phyloP scores from a whole-genome alignment of 2,329 filamentous ascomycete species.

The Pseudohalonectria lignicola region DNA sequence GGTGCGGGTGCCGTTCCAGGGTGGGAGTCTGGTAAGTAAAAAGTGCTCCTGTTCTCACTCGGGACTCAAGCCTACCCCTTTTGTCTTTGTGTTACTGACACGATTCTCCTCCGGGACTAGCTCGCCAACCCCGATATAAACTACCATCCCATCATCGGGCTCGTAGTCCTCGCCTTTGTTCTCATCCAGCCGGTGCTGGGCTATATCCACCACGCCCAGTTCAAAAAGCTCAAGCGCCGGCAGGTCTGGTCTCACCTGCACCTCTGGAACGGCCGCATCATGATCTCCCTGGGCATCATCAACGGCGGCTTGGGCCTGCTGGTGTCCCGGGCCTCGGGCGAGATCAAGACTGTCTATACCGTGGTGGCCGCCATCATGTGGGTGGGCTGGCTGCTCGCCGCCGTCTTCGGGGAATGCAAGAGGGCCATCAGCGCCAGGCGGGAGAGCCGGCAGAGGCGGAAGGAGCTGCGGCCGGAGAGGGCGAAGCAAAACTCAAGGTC shows the following conservation, averaged over 20 bases:
- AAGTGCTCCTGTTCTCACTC: too few species aligned
- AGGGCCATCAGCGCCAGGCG: slow-evolving; percentile 8
- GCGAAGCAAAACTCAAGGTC: background rate
- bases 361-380: slow-evolving; percentile 25
- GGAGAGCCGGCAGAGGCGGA: slow-evolving; percentile 5
- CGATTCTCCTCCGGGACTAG: too few species aligned
- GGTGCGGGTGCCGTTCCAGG: slow-evolving; percentile 18
- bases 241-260: slow-evolving; percentile 30
- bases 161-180: slow-evolving; percentile 26
- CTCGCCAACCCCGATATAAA: slow-evolving; percentile 19
- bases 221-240: slow-evolving; percentile 23
- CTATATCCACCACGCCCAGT: slow-evolving; percentile 27
- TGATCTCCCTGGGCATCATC: slow-evolving; percentile 28
- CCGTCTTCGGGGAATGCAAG: slow-evolving; percentile 18
- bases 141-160: slow-evolving; percentile 34
- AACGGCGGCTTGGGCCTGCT: slow-evolving; percentile 31
- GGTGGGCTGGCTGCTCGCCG: slow-evolving; percentile 22
- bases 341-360: slow-evolving; percentile 22
- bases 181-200: slow-evolving; percentile 30
- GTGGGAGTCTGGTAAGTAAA: slow-evolving; percentile 20
- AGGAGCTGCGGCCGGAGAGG: slow-evolving; percentile 2
- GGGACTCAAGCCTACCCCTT: too few species aligned
- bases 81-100: too few species aligned
- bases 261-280: slow-evolving; percentile 27
- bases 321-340: slow-evolving; percentile 18